Conservation (phyloP, 2,329 filamentous ascomycete species). For the Pseudocercospora musae region DNA sequence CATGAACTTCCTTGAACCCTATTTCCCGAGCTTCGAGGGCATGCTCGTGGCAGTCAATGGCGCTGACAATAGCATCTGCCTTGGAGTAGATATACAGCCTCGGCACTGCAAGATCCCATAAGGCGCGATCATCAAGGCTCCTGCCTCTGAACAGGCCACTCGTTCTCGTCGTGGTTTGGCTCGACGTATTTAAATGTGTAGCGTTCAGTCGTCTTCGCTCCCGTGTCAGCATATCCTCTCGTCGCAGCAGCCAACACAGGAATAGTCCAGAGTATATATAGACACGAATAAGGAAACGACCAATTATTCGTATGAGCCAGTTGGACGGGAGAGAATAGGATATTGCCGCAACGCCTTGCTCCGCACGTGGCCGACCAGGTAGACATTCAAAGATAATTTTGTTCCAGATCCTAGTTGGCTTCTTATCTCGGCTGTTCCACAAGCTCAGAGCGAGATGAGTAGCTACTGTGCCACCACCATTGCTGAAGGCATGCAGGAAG, state of each 20-base stretch:
- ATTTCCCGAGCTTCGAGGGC: slow-evolving; percentile 46
- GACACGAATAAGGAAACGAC: slow-evolving; percentile 8
- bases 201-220: slow-evolving; percentile 4
- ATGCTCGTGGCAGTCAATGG: slow-evolving; percentile 56
- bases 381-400: slow-evolving; percentile 29
- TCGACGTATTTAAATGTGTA: not conserved
- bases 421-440: not conserved
- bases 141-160: not conserved
- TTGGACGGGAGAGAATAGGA: slow-evolving; percentile 17
- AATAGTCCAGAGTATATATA: slow-evolving; percentile 1
- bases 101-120: slow-evolving; percentile 27
- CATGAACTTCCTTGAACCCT: slow-evolving; percentile 49
- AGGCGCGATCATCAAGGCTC: slow-evolving; percentile 9
- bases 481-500: slow-evolving; percentile 36
- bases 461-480: slow-evolving; percentile 33
- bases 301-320: slow-evolving; percentile 14
- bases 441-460: slow-evolving; percentile 20
- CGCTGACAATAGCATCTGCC: slow-evolving; percentile 55
- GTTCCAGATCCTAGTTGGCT: not conserved
- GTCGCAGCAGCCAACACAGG: not conserved
- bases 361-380: slow-evolving; percentile 23
- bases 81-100: slow-evolving; percentile 59
- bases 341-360: slow-evolving; percentile 19
- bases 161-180: not conserved
- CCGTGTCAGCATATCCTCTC: slow-evolving; percentile 8